phyloP scores from a whole-genome alignment of 306 rosid genomes.

The Inga leiocalycina region DNA sequence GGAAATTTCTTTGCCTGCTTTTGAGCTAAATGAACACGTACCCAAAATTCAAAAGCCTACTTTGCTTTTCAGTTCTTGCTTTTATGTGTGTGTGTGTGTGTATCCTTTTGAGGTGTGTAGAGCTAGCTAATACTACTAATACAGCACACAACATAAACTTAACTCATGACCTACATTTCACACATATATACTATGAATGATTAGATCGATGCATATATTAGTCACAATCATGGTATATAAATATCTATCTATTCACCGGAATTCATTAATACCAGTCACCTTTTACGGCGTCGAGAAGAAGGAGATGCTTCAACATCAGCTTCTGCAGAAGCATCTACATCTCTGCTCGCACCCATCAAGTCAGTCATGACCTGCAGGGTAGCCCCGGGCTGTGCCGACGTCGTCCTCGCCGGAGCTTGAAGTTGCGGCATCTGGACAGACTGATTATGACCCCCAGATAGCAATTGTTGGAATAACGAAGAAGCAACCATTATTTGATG shows the following conservation, averaged over 20 bases:
- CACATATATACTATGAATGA: not conserved
- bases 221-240: not conserved
- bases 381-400: not conserved
- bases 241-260: not conserved
- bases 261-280: constrained; percentile 37
- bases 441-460: constrained; percentile 27
- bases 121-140: not conserved
- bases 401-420: constrained; percentile 3
- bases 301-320: constrained; percentile 27
- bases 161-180: not conserved
- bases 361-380: not conserved
- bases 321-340: constrained; percentile 20
- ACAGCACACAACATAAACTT: not conserved
- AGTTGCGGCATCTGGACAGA: constrained; percentile 28
- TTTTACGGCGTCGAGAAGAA: constrained; percentile 50
- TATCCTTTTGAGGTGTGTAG: not conserved
- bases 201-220: not conserved
- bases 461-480: constrained; percentile 41
- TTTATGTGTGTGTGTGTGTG: not conserved
- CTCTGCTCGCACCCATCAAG: not conserved
- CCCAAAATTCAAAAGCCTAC: not conserved
- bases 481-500: constrained; percentile 14
- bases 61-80: not conserved
- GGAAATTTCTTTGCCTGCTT: constrained; percentile 13
- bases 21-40: not conserved